These are phyloP conservation scores for Debaryomyces coudertii DNA, from an alignment of 1,139 yeast genomes.

Conservation along the genomic window DNA sequence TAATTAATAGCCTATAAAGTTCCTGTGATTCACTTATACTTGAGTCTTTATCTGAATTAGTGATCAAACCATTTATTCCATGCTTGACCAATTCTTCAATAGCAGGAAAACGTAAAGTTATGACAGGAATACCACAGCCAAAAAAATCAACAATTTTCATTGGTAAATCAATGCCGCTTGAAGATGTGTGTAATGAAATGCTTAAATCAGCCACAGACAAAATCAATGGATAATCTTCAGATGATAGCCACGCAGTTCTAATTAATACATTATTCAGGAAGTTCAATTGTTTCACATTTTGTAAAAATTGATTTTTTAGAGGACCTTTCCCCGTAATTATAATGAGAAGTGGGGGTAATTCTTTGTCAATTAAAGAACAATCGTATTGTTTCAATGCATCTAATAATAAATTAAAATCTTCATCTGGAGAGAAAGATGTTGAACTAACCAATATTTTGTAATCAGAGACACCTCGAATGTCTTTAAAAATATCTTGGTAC, in stretches of 20 bases:
- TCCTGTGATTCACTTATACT: constrained; percentile 47
- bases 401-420: constrained; percentile 72
- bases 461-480: constrained; percentile 26
- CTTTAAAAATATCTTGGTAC: constrained; percentile 43
- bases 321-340: constrained; percentile 97
- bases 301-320: constrained; percentile 51
- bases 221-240: constrained; percentile 79
- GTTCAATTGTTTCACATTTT: constrained; percentile 45
- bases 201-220: constrained; percentile 84
- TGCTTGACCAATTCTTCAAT: constrained; percentile 61
- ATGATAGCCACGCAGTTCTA: constrained; percentile 72
- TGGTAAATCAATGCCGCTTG: constrained; percentile 92
- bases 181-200: constrained; percentile 85
- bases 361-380: constrained; percentile 14
- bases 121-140: constrained; percentile 94
- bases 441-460: constrained; percentile 78
- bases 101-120: constrained; percentile 77
- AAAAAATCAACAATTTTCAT: constrained; percentile 97
- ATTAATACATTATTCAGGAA: constrained; percentile 49
- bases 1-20: constrained; percentile 52
- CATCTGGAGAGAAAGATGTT: constrained; percentile 96
- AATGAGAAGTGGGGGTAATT: constrained; percentile 57
- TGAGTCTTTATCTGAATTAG: constrained; percentile 43
- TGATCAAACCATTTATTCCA: constrained; percentile 47
- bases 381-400: constrained; percentile 71